A percentile compares a stretch with the other conserved stretches of the same genome.
Conservation (phyloP, 1,284 basidiomycete species). For the Coniophora puteana region DNA sequence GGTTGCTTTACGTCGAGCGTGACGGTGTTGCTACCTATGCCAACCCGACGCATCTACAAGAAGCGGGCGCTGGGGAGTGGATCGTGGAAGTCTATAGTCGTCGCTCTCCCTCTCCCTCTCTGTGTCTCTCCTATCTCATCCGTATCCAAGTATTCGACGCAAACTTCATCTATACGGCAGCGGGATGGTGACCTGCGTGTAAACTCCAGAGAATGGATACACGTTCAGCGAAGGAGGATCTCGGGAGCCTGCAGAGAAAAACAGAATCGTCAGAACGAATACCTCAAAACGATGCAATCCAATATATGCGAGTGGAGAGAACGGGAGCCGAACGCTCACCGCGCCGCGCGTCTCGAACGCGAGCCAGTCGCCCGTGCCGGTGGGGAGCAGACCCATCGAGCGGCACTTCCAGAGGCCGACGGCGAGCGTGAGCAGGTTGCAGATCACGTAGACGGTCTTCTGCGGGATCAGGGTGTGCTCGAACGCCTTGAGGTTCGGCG, state of each 20-base stretch:
- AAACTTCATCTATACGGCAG: too few relatives aligned
- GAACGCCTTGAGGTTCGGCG: constrained; percentile 47
- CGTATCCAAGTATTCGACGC: too few relatives aligned
- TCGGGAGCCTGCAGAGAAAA: constrained; percentile 19
- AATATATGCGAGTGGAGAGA: neutral
- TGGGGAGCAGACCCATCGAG: constrained; percentile 85
- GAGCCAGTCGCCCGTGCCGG: constrained; percentile 87
- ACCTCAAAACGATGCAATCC: neutral
- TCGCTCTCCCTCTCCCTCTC: too few relatives aligned
- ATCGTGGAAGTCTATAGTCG: too few relatives aligned
- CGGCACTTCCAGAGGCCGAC: constrained; percentile 90
- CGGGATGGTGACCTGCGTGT: too few relatives aligned
- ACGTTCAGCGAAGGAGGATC: constrained; percentile 19
- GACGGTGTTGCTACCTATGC: too few relatives aligned
- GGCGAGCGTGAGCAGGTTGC: constrained; percentile 70
- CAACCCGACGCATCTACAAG: too few relatives aligned
- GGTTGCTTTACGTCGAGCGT: too few relatives aligned
- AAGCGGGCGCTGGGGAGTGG: too few relatives aligned
- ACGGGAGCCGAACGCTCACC: constrained; percentile 40
- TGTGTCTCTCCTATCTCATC: too few relatives aligned
- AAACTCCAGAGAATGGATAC: too few relatives aligned
- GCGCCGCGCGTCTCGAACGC: constrained; percentile 80
- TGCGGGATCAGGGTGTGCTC: constrained; percentile 58
- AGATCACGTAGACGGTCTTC: constrained; percentile 65
- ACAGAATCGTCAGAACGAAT: neutral